phyloP scores from a whole-genome alignment of 306 rosid genomes.

The Malus sylvestris region DNA sequence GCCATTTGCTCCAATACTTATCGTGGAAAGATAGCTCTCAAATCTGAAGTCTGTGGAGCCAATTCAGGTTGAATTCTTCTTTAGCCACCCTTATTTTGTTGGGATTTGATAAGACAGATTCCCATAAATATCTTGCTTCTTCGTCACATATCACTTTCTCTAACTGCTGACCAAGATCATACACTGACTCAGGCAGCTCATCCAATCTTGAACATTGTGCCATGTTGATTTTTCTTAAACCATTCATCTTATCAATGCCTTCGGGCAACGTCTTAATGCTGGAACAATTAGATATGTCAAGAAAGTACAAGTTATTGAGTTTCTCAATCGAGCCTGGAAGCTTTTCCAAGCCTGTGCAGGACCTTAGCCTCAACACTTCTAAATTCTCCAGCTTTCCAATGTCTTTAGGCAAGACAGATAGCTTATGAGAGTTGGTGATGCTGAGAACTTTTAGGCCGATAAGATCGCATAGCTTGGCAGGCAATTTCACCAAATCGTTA shows the following conservation, averaged over 20 bases:
- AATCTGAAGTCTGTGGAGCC: too few relatives aligned
- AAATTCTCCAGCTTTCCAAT: background rate
- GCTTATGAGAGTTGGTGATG: slow-evolving; percentile 48
- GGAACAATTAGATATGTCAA: background rate
- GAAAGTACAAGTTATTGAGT: slow-evolving; percentile 24
- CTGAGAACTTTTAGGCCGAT: slow-evolving; percentile 31
- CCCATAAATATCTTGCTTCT: too few relatives aligned
- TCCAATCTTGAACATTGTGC: too few relatives aligned
- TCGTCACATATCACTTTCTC: too few relatives aligned
- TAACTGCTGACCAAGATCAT: too few relatives aligned
- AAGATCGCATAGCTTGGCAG: slow-evolving; percentile 29
- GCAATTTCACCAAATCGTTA: slow-evolving; percentile 34
- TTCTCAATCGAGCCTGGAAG: slow-evolving; percentile 30
- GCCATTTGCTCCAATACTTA: too few relatives aligned
- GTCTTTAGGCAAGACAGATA: slow-evolving; percentile 34
- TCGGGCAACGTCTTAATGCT: slow-evolving; percentile 36
- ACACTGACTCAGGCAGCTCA: background rate
- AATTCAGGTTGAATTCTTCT: too few relatives aligned
- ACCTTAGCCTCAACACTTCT: background rate
- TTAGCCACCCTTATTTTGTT: too few relatives aligned
- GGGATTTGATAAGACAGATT: too few relatives aligned
- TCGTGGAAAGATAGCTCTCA: too few relatives aligned
- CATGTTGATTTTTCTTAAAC: background rate
- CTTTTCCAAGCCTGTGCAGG: background rate
- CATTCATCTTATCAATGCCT: slow-evolving; percentile 25